Conservation (phyloP, 2,329 filamentous ascomycete genomes). For the Colletotrichum truncatum region DNA sequence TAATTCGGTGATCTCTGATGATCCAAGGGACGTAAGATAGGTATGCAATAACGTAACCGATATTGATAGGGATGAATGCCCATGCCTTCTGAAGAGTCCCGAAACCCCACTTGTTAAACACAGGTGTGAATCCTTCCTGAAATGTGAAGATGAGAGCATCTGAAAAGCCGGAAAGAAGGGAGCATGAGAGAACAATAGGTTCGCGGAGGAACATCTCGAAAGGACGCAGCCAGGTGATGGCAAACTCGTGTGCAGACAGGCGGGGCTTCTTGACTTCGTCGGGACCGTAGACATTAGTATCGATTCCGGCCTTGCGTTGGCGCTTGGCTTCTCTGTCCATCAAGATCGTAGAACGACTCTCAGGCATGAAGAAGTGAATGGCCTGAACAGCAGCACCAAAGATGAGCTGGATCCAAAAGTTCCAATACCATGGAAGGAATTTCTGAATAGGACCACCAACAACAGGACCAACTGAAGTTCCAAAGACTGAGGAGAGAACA, state of each 20-base stretch:
- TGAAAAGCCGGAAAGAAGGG: conserved; percentile 69
- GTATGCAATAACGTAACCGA: conserved; percentile 69
- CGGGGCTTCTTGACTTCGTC: conserved; percentile 55
- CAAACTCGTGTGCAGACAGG: conserved; percentile 51
- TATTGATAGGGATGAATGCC: conserved; percentile 36
- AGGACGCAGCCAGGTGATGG: conserved; percentile 64
- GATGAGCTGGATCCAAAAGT: conserved; percentile 70
- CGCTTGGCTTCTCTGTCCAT: conserved; percentile 67
- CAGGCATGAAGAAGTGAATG: conserved; percentile 62
- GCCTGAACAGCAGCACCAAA: conserved; percentile 61
- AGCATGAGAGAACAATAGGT: conserved; percentile 70
- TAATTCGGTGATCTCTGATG: conserved; percentile 37
- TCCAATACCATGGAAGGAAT: conserved; percentile 63
- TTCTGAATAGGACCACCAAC: conserved; percentile 62
- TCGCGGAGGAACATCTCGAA: conserved; percentile 73
- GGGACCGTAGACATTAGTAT: conserved; percentile 50
- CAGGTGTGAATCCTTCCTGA: conserved; percentile 68
- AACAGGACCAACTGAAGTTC: conserved; percentile 63
- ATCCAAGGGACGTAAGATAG: conserved; percentile 65
- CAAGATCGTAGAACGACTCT: conserved; percentile 66
- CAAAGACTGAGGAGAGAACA: conserved; percentile 64
- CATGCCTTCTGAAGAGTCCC: conserved; percentile 39
- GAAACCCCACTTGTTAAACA: conserved; percentile 70
- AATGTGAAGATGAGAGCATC: conserved; percentile 75
- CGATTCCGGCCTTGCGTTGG: conserved; percentile 56